A percentile compares a stretch with the other conserved stretches of the same genome.
Evolutionary conservation across 495 filamentous ascomycete genomes (phyloP).

Genomic region (Lasiosphaeria ovina): DNA sequence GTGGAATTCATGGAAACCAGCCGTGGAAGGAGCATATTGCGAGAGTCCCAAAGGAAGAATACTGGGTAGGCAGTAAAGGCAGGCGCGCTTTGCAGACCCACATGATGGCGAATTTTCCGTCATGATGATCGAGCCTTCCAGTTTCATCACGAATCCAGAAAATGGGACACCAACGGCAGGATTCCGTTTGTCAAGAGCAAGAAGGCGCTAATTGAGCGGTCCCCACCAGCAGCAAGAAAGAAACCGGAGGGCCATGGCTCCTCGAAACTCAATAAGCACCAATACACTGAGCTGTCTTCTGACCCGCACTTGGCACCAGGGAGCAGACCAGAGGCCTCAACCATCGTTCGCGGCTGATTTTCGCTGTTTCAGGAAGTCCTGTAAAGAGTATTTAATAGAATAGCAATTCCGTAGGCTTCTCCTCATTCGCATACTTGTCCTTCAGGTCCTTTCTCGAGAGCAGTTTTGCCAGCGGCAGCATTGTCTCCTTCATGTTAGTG

Average conservation of each 20-base stretch:
- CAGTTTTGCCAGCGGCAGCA: conserved; percentile 68
- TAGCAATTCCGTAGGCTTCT: conserved; percentile 54
- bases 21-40: not conserved
- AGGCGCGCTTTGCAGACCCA: no score
- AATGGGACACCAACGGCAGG: no score
- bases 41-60: not conserved
- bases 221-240: not conserved
- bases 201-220: no score
- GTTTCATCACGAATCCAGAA: no score
- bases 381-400: conserved; percentile 47
- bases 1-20: not conserved
- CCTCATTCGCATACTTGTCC: conserved; percentile 57
- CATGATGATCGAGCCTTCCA: no score
- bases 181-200: no score
- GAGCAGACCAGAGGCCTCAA: no score
- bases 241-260: not conserved
- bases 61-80: not conserved
- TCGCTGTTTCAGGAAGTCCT: no score
- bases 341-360: no score
- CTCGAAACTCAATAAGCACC: not conserved
- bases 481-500: conserved; percentile 89
- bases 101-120: no score
- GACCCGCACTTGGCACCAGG: no score
- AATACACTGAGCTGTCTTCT: no score
- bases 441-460: conserved; percentile 67